These are phyloP conservation scores for Rhodamnia rubescens DNA, from an alignment of 345 rosid genomes.

Conservation along the genomic window DNA sequence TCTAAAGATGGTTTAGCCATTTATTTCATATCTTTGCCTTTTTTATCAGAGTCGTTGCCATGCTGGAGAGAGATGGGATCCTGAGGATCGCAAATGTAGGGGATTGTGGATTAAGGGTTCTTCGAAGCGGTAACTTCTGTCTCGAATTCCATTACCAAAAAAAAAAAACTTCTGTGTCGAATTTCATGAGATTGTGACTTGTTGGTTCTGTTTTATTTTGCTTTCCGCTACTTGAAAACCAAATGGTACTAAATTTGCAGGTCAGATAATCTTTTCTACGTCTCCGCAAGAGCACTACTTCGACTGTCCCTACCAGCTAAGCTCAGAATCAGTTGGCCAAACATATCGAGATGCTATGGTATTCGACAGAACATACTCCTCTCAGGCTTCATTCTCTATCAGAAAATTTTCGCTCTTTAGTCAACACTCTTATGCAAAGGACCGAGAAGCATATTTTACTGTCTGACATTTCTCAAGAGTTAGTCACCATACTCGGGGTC, in stretches of 20 bases:
- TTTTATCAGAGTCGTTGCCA: conserved; percentile 49
- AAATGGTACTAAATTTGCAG: conserved; percentile 21
- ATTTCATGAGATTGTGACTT: neutral
- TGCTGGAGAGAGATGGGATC: conserved; percentile 60
- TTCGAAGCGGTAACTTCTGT: conserved; percentile 46
- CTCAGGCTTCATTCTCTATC: neutral
- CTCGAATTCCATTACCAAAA: neutral
- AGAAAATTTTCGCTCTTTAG: neutral
- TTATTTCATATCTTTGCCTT: conserved; percentile 2
- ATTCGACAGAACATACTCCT: neutral
- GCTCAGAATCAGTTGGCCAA: conserved; percentile 69
- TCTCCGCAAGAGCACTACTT: conserved; percentile 82
- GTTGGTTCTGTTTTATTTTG: neutral
- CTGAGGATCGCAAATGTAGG: conserved; percentile 73
- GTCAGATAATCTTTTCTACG: conserved; percentile 51
- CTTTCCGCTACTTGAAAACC: neutral
- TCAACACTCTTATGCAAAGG: neutral
- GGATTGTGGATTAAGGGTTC: conserved; percentile 73
- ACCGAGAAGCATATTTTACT: neutral
- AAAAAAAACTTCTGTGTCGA: neutral
- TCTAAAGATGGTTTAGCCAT: neutral
- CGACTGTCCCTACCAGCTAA: conserved; percentile 82
- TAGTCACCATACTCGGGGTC: neutral
- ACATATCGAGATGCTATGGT: conserved; percentile 85
- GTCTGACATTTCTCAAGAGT: neutral